Percentiles rank a stretch among this genome's conserved stretches.
These are phyloP conservation scores for Nitzschia inconspicua DNA, from an alignment of 108 stramenopile species.

Conservation along the genomic window DNA sequence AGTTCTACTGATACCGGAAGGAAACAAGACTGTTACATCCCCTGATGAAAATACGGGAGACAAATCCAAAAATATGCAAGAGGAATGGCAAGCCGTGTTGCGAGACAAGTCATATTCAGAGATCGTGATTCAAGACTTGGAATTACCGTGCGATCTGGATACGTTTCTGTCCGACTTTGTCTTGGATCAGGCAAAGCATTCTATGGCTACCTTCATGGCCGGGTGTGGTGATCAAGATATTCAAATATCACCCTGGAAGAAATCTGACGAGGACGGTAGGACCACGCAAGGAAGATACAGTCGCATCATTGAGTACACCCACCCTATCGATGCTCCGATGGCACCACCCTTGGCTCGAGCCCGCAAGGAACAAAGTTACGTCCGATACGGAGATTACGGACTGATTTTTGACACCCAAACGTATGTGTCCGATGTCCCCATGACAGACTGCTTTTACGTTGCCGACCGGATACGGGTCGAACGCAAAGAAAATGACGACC, in stretches of 20 bases:
- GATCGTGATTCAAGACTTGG: slow-evolving; percentile 16
- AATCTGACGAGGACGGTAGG: background rate
- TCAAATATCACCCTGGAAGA: slow-evolving; percentile 51
- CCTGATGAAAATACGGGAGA: no score
- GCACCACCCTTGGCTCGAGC: slow-evolving; percentile 78
- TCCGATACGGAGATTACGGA: slow-evolving; percentile 48
- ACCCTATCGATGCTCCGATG: slow-evolving; percentile 82
- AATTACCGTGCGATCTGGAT: slow-evolving; percentile 43
- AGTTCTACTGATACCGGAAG: no score
- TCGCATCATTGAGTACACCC: slow-evolving; percentile 65
- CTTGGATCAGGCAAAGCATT: slow-evolving; percentile 43
- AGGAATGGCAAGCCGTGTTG: slow-evolving; percentile 22
- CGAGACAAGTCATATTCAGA: slow-evolving; percentile 7
- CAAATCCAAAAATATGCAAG: background rate
- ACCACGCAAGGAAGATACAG: slow-evolving; percentile 8
- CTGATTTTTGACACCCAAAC: slow-evolving; percentile 72
- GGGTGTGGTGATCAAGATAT: slow-evolving; percentile 51
- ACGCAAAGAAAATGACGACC: slow-evolving; percentile 12
- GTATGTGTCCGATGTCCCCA: slow-evolving; percentile 73
- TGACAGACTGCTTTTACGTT: slow-evolving; percentile 86
- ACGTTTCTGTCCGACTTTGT: slow-evolving; percentile 52
- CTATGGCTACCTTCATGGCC: slow-evolving; percentile 46
- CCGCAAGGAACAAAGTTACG: slow-evolving; percentile 63
- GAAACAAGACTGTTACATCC: no score
- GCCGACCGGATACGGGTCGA: slow-evolving; percentile 63